Conservation (phyloP, 2,329 filamentous ascomycete species). For the Blastomyces parvus region DNA sequence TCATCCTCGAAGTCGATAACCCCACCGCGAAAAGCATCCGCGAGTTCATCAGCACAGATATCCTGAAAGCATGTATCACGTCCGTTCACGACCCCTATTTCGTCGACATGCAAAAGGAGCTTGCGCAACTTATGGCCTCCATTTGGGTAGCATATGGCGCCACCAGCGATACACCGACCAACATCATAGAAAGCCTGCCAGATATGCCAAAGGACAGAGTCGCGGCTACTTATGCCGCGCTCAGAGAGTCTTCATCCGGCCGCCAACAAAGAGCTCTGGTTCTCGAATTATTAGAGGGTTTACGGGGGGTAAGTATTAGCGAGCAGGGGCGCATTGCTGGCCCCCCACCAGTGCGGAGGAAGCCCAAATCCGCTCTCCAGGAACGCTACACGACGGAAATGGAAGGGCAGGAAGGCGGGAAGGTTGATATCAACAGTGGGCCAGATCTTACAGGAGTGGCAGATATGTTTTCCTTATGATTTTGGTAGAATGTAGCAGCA, state of each 20-base stretch:
- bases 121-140: slow-evolving; percentile 76
- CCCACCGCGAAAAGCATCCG: slow-evolving; percentile 60
- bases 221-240: slow-evolving; percentile 51
- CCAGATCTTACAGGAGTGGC: slow-evolving; percentile 45
- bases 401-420: slow-evolving; percentile 32
- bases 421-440: slow-evolving; percentile 38
- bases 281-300: slow-evolving; percentile 71
- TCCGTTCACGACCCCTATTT: slow-evolving; percentile 94
- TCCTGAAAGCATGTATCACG: slow-evolving; percentile 80
- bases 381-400: slow-evolving; percentile 39
- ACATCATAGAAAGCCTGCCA: slow-evolving; percentile 70
- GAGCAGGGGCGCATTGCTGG: slow-evolving; percentile 75
- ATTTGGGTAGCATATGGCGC: slow-evolving; percentile 70
- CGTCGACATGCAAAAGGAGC: slow-evolving; percentile 87
- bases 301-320: slow-evolving; percentile 84
- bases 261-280: slow-evolving; percentile 72
- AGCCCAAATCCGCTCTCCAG: slow-evolving; percentile 35
- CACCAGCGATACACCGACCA: slow-evolving; percentile 58
- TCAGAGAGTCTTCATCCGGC: slow-evolving; percentile 48
- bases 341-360: slow-evolving; percentile 33
- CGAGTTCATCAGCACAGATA: slow-evolving; percentile 81
- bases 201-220: slow-evolving; percentile 63
- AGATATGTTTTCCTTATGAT: slow-evolving; percentile 42
- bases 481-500: background rate
- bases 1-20: slow-evolving; percentile 42